A percentile compares a stretch with the other conserved stretches of the same genome.
These are phyloP conservation scores for Sporormia fimetaria DNA, from an alignment of 495 filamentous ascomycete genomes.

Conservation along the genomic window DNA sequence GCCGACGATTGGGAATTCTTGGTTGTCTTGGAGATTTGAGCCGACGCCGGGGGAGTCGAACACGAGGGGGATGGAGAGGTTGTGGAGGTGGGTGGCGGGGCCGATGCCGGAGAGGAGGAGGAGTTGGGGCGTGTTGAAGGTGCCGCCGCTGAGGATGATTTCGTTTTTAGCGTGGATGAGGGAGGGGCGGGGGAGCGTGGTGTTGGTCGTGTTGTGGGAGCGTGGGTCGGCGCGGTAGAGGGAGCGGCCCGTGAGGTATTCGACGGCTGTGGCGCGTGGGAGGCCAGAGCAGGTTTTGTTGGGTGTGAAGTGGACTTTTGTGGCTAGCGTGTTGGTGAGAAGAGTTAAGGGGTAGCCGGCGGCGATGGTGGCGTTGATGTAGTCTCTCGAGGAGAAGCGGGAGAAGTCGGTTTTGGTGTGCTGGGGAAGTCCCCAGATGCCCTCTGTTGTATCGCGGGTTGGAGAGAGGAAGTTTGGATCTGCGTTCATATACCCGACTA, in stretches of 20 bases:
- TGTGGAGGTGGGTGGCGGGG: constrained; percentile 12
- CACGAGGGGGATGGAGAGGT: constrained; percentile 16
- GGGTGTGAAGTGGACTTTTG: constrained; percentile 46
- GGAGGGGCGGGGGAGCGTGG: no score
- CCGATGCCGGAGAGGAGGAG: constrained; percentile 25
- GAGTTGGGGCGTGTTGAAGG: constrained; percentile 19
- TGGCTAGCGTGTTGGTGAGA: constrained; percentile 49
- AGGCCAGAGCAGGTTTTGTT: constrained; percentile 27
- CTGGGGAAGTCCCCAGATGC: constrained; percentile 45
- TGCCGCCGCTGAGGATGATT: constrained; percentile 21
- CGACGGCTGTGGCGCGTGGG: constrained; percentile 49
- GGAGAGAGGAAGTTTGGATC: constrained; percentile 36
- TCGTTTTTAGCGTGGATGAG: no score
- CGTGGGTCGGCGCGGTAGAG: constrained; percentile 47
- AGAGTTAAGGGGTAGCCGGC: constrained; percentile 44
- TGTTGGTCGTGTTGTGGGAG: constrained; percentile 15
- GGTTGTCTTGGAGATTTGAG: constrained; percentile 21
- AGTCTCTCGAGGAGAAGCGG: constrained; percentile 45
- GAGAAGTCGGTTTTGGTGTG: constrained; percentile 36
- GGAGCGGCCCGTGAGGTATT: constrained; percentile 48
- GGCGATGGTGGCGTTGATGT: constrained; percentile 41
- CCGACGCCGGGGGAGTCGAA: constrained; percentile 17
- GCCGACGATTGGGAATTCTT: constrained; percentile 20
- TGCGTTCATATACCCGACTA: constrained; percentile 6
- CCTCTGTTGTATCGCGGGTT: constrained; percentile 33